A percentile compares a stretch with the other conserved stretches of the same genome.
phyloP scores from a whole-genome alignment of 495 filamentous ascomycete species.

The Pseudoneurospora amorphoporcata region DNA sequence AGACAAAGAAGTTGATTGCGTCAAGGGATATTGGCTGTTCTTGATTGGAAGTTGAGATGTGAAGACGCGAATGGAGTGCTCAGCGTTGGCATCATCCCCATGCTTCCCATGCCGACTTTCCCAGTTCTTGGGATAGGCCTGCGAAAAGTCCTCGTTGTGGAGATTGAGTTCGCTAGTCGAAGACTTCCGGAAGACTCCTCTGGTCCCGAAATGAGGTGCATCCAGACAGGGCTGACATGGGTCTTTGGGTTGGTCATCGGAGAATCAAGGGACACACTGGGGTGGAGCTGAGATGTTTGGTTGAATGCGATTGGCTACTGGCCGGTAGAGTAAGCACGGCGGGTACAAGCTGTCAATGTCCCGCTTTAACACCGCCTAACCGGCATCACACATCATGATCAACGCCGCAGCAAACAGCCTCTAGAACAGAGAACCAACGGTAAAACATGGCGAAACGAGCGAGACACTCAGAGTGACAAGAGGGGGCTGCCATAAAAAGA shows the following conservation, averaged over 20 bases:
- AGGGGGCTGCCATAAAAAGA: neutral
- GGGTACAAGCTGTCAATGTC: neutral
- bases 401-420: neutral
- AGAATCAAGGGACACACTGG: neutral
- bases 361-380: constrained; percentile 6
- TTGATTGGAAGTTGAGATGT: neutral
- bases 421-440: neutral
- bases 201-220: neutral
- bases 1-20: neutral
- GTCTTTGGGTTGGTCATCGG: neutral
- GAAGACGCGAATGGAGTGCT: neutral
- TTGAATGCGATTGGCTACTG: neutral
- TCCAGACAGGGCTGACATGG: neutral
- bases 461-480: neutral
- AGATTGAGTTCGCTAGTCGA: neutral
- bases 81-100: neutral
- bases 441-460: neutral
- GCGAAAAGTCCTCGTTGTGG: neutral
- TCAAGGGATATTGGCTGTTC: neutral
- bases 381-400: constrained; percentile 8
- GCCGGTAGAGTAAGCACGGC: neutral
- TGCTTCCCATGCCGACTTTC: neutral
- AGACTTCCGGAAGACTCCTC: neutral
- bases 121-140: neutral
- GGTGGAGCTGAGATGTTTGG: neutral